phyloP scores from a whole-genome alignment of 1,284 basidiomycete species.

The Tetrapyrgos nigripes region DNA sequence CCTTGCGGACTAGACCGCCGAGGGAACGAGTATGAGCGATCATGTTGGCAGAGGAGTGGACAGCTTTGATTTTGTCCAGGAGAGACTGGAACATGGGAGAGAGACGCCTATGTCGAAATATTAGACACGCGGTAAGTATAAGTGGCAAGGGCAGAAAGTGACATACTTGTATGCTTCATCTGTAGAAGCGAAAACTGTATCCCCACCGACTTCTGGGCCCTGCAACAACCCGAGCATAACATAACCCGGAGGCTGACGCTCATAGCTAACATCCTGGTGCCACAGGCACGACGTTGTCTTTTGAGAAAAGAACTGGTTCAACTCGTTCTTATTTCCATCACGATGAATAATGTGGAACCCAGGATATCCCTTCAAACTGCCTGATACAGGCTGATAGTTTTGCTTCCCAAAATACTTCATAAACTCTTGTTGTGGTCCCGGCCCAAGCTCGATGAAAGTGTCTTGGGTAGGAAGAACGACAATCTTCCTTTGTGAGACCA shows the following conservation, averaged over 20 bases:
- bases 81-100: slow-evolving; percentile 23
- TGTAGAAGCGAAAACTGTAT: slow-evolving; percentile 26
- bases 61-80: slow-evolving; percentile 22
- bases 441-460: slow-evolving; percentile 21
- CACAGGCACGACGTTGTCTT: slow-evolving; percentile 28
- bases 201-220: slow-evolving; percentile 26
- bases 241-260: slow-evolving; percentile 26
- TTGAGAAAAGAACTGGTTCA: slow-evolving; percentile 23
- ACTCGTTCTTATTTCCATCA: slow-evolving; percentile 24
- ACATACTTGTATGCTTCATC: slow-evolving; percentile 24
- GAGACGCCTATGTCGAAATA: slow-evolving; percentile 19
- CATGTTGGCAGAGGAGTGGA: slow-evolving; percentile 27
- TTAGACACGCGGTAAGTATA: neutral
- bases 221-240: slow-evolving; percentile 27
- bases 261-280: slow-evolving; percentile 30
- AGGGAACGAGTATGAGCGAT: slow-evolving; percentile 23
- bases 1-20: slow-evolving; percentile 26
- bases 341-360: slow-evolving; percentile 29
- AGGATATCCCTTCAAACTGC: slow-evolving; percentile 21
- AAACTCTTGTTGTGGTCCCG: slow-evolving; percentile 21
- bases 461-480: slow-evolving; percentile 26
- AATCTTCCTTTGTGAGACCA: slow-evolving; percentile 24
- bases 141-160: neutral
- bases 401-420: slow-evolving; percentile 28
- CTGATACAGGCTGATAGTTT: slow-evolving; percentile 29